Evolutionary conservation across 257 asterid genomes (phyloP).

Genomic region (Ophiorrhiza pumila): DNA sequence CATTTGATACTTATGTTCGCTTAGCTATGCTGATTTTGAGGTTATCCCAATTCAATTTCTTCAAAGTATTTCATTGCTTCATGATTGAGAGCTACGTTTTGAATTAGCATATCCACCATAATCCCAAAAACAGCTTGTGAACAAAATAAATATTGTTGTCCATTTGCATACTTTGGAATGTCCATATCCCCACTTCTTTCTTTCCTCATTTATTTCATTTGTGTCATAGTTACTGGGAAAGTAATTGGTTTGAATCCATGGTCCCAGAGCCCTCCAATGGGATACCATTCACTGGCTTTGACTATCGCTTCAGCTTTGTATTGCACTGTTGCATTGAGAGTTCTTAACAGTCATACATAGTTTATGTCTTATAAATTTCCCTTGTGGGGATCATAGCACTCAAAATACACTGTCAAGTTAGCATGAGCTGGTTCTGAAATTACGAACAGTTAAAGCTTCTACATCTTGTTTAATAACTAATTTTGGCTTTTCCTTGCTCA

Average conservation of each 20-base stretch:
- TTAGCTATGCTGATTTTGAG: neutral
- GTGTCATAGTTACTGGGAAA: neutral
- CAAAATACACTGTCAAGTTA: neutral
- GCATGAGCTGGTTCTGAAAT: neutral
- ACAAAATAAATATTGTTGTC: neutral
- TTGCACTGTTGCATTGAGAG: neutral
- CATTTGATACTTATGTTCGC: neutral
- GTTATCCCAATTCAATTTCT: conserved; percentile 1
- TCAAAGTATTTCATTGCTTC: neutral
- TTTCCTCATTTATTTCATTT: neutral
- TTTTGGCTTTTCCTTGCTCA: neutral
- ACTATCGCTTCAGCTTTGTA: neutral
- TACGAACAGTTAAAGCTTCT: conserved; percentile 1
- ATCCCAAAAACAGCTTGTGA: neutral
- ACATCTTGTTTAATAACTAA: neutral
- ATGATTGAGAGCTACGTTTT: conserved; percentile 1
- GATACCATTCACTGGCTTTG: neutral
- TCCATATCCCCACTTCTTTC: neutral
- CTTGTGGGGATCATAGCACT: neutral
- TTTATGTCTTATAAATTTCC: neutral
- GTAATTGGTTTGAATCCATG: neutral
- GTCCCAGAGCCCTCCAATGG: neutral
- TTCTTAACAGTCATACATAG: neutral
- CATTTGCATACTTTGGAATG: neutral
- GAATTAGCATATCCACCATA: neutral